Base-by-base conservation (phyloP, 805 yeast genomes). In the Kuraishia ogatae region DNA sequence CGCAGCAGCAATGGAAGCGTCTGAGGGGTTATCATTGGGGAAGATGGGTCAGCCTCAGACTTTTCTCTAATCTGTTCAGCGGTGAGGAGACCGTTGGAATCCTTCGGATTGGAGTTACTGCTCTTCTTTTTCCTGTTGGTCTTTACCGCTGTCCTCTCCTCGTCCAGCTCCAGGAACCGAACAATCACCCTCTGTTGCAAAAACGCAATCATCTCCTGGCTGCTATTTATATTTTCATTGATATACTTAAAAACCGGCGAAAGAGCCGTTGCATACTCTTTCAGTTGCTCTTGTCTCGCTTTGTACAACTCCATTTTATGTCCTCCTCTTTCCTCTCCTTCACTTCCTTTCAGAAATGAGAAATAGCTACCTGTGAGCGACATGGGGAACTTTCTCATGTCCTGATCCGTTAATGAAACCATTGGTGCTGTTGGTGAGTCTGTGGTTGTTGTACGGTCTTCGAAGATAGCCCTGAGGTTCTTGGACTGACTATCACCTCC, bases 1-100 rank as follows among this genome's bases (percentile, higher is more conserved):
- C 56, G 57, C 2, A 69, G 50, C 23, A 69, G 53, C 5, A 64
- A 24, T 0, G 73, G 71, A 10, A 68, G 50, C 1, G 71, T 64
- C 19, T 60, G 50, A 1, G 52, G 55, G 50, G 61, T 59, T 29
- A 68, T 48, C 11, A 59, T 49, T 2, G 71, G 71, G 4, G 39
- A 39, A 1, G 54, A 52, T 3, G 71, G 70, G 15, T 54, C 46
- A 17, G 35, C 50, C n/a, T n/a, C 39, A 19, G 17, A 23, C 50
- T 39, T n/a, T 3, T 13, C 2, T n/a, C 15, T n/a, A 23, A 50
- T n/a, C 22, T 50, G 23, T 13, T 29, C 43, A 35, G 28, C 19
- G 19, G 17, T 35, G 43, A 35, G 43, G 4, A 17, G 4, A 10
- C n/a, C 43, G 4, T 5, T 35, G 15, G 43, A 4, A 35, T 5